Evolutionary conservation across 257 asterid genomes (phyloP).

Genomic region (Sherardia arvensis): DNA sequence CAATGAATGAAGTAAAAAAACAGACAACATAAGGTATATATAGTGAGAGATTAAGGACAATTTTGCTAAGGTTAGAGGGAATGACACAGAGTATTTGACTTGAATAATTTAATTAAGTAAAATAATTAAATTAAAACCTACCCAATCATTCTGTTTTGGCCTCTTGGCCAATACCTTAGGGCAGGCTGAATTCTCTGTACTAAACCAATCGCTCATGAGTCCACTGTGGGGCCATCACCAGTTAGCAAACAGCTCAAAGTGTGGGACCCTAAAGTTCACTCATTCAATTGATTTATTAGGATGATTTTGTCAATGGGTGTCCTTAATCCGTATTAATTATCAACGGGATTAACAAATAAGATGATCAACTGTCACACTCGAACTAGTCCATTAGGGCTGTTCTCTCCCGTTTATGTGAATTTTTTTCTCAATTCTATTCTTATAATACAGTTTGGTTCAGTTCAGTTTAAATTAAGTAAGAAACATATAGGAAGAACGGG

Average conservation of each 20-base stretch:
- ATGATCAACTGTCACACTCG: constrained; percentile 25
- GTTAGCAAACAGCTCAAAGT: constrained; percentile 54
- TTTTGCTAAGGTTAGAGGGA: constrained; percentile 13
- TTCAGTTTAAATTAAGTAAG: too few species aligned
- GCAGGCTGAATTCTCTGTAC: constrained; percentile 25
- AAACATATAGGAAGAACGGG: too few species aligned
- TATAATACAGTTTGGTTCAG: too few species aligned
- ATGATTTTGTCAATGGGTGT: constrained; percentile 5
- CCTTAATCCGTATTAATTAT: constrained; percentile 15
- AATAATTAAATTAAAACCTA: constrained; percentile 3
- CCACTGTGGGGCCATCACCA: constrained; percentile 45
- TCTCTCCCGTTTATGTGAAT: too few species aligned
- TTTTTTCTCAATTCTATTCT: too few species aligned
- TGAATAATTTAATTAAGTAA: constrained; percentile 7
- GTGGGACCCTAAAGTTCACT: constrained; percentile 31
- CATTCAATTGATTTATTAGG: constrained; percentile 20
- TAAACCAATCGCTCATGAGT: constrained; percentile 37
- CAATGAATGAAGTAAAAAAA: constrained; percentile 21
- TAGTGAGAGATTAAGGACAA: constrained; percentile 19
- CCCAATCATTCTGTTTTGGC: constrained; percentile 15
- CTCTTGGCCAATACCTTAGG: constrained; percentile 3
- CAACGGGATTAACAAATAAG: constrained; percentile 3
- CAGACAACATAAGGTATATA: constrained; percentile 24
- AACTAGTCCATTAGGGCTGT: too few species aligned
- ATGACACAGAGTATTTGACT: constrained; percentile 37